These are phyloP conservation scores for Cyberlindnera mississippiensis DNA, from an alignment of 805 yeast genomes.

Conservation along the genomic window DNA sequence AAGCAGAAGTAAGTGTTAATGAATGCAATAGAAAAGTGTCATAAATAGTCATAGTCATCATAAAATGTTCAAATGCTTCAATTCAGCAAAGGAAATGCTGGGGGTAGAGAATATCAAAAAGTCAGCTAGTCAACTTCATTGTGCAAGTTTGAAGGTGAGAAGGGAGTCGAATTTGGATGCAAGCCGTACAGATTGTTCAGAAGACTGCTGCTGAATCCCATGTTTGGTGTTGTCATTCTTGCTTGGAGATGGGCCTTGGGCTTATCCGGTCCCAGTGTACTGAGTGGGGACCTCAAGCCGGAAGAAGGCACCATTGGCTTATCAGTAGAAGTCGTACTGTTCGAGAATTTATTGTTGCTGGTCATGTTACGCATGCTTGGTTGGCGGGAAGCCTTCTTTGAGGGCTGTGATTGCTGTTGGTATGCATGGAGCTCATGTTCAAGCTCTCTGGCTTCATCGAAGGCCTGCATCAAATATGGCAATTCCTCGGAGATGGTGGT, in stretches of 20 bases:
- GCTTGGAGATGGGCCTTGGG: conserved; percentile 16
- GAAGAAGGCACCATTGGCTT: conserved; percentile 3
- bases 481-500: conserved; percentile 54
- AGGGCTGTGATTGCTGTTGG: conserved; percentile 4
- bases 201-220: conserved; percentile 23
- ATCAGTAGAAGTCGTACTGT: background rate
- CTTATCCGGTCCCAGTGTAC: conserved; percentile 7
- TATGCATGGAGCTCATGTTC: conserved; percentile 44
- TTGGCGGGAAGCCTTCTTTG: conserved; percentile 1
- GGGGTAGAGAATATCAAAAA: background rate
- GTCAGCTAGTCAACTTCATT: conserved; percentile 16
- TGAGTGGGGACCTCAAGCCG: conserved; percentile 5
- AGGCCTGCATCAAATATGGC: conserved; percentile 64
- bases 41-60: background rate
- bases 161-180: conserved; percentile 25
- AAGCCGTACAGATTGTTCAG: conserved; percentile 27
- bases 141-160: conserved; percentile 16
- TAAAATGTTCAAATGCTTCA: too few relatives aligned
- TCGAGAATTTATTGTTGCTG: conserved; percentile 2
- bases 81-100: too few relatives aligned
- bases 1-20: too few relatives aligned
- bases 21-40: too few relatives aligned
- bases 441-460: conserved; percentile 54
- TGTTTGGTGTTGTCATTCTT: conserved; percentile 14
- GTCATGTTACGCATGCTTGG: conserved; percentile 4